Evolutionary conservation across 345 rosid species (phyloP), one percentile per base, ranked within the genome.

Genomic region (Corchorus capsularis): DNA sequence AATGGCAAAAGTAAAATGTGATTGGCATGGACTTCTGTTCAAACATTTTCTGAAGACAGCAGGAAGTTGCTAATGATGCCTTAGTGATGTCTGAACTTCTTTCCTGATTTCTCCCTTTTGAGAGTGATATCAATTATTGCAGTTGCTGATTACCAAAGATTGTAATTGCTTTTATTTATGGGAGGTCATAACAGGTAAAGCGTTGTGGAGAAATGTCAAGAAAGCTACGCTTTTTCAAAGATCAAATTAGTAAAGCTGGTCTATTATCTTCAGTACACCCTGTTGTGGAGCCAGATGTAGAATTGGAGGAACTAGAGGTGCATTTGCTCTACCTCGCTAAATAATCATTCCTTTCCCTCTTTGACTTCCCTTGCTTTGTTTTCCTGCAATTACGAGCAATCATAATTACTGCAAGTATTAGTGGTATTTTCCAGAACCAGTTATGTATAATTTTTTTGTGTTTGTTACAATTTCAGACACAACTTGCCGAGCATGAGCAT

Each of bases 161-260:
- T 66, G 54, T 79, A 66, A 79, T 76, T 39, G 45, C 73, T 77
- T 16, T 76, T 78, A 79, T 83, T 70, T 49, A 39, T 73, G 62
- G 72, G 82, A 75, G 72, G 3, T 69, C 71, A 78, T 79, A 63
- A 79, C 80, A 95, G 99, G 97, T 95, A 61, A 95, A 95, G 80
- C 87, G 98, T 65, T 95, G 98, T 39, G 98, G 92, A 69, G 99
- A 95, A 82, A 95, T 93, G 98, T 95, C 97, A 34, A 92, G 99
- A 79, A 95, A 93, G 83, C 85, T 95, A 20, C 87, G 92, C 17
- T 93, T 92, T 85, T 82, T 95, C 73, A 95, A 88, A 85, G 99
- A 95, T 77, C 99, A 95, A 89, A 91, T 90, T 54, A 85, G 75
- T 64, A 95, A 95, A 85, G 99, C 99, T 78, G 91, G 97, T 80